Percentiles rank a stretch among this genome's conserved stretches.
These are phyloP conservation scores for Hericium erinaceus DNA, from an alignment of 768 basidiomycete genomes.

Conservation along the genomic window DNA sequence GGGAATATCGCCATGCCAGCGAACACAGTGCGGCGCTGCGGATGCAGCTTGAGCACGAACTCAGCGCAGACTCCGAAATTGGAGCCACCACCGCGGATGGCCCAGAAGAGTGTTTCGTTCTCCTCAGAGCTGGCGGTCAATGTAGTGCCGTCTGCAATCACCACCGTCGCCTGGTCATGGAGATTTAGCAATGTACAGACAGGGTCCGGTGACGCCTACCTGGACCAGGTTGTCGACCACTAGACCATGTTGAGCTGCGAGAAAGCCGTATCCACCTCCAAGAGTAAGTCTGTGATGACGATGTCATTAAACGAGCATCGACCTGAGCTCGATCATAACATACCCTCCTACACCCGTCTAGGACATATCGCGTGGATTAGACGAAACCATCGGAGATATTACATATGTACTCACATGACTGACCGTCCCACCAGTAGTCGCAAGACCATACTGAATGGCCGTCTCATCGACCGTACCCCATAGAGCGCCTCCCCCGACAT, in stretches of 20 bases:
- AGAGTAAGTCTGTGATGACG: constrained; percentile 29
- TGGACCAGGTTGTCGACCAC: background rate
- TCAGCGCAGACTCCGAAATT: constrained; percentile 47
- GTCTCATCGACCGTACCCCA: constrained; percentile 36
- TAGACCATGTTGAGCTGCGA: background rate
- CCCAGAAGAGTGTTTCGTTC: constrained; percentile 39
- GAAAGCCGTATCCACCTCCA: constrained; percentile 26
- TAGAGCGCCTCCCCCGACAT: constrained; percentile 35
- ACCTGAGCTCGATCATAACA: too few relatives aligned
- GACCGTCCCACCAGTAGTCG: constrained; percentile 37
- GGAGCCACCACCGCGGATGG: constrained; percentile 38
- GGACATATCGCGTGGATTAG: background rate
- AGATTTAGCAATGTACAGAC: constrained; percentile 29
- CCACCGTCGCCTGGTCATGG: constrained; percentile 38
- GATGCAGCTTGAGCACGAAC: constrained; percentile 36
- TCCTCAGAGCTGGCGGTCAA: constrained; percentile 19
- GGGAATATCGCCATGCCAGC: constrained; percentile 31
- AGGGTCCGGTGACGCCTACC: constrained; percentile 33
- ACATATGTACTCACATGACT: constrained; percentile 30
- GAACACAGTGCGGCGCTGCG: constrained; percentile 38
- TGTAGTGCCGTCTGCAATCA: constrained; percentile 32
- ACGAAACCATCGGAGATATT: background rate
- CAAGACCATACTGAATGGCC: constrained; percentile 33
- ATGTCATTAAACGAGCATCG: background rate
- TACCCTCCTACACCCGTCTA: constrained; percentile 44